Evolutionary conservation across 176 grass and related monocot genomes (phyloP).

Genomic region (Eragrostis curvula): DNA sequence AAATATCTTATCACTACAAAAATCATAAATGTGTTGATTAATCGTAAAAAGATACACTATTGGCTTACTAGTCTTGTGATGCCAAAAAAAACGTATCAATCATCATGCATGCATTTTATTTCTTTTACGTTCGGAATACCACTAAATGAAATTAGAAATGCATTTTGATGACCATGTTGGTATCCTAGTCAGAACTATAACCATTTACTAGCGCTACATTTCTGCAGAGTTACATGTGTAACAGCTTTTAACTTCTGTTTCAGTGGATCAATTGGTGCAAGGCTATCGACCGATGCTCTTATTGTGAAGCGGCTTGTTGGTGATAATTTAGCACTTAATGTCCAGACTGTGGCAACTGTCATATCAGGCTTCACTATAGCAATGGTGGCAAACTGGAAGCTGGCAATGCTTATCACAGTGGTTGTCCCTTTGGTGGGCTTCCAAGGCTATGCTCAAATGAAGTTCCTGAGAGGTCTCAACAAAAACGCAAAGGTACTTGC

Average conservation of each 20-base stretch:
- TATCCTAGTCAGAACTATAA: slow-evolving; percentile 3
- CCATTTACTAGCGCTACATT: slow-evolving; percentile 4
- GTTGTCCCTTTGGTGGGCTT: slow-evolving; percentile 74
- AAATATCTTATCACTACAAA: background rate
- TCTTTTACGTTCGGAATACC: background rate
- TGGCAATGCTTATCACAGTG: slow-evolving; percentile 66
- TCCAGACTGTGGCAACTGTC: slow-evolving; percentile 65
- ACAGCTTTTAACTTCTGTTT: slow-evolving; percentile 31
- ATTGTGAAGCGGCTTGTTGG: slow-evolving; percentile 77
- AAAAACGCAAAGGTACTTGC: slow-evolving; percentile 71
- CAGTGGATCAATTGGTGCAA: slow-evolving; percentile 79
- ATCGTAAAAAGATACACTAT: background rate
- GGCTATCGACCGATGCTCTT: slow-evolving; percentile 79
- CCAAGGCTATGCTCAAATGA: slow-evolving; percentile 66
- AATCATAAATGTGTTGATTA: background rate
- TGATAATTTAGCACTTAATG: slow-evolving; percentile 68
- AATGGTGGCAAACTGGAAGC: slow-evolving; percentile 74
- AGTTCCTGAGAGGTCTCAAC: slow-evolving; percentile 73
- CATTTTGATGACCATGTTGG: background rate
- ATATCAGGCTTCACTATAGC: slow-evolving; percentile 73
- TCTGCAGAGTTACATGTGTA: background rate
- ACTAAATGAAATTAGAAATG: background rate
- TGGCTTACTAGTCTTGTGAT: background rate
- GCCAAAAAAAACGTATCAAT: background rate
- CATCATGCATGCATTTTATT: background rate